Evolutionary conservation across 192 early-diverging fungal genomes (phyloP), one percentile per base, ranked within the genome.

Genomic region (Backusella circina): DNA sequence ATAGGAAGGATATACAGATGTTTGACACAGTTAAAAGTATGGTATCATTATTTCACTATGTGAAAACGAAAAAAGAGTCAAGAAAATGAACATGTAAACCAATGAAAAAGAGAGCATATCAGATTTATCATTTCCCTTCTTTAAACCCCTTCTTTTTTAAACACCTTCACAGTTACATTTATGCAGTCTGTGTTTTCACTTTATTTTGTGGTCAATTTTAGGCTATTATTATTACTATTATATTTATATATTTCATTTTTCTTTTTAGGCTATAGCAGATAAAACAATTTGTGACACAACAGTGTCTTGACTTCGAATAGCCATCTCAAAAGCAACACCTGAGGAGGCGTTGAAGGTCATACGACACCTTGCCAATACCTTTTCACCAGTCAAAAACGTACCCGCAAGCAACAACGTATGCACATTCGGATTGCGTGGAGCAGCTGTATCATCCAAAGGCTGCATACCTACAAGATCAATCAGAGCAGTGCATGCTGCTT

Each of bases 311-410:
- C 91, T 91, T 76, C 96, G 90, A 35, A 94, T 93, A 0, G 92
- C 90, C 65, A 99, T 79, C 80, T 99, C 95, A 88, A 99, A 88
- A 2, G 95, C 95, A 30, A 99, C 96, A 2, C 96, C 97, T 0
- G 91, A 82, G 23, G 89, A 83, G 44, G 90, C 89, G 47, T 91
- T 91, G 72, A 89, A 93, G 23, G 94, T 94, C 95, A 98, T 96
- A n/a, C 96, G 86, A 80, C 91, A 93, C 66, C 94, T 87, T 9
- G 91, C 93, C 18, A 97, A 75, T 3, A 92, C 90, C 70, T 86
- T 88, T 23, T 87, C 80, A 13, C 91, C 90, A 44, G 96, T 96
- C 77, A 95, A 87, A 90, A 93, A 98, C 41, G 85, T 92, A 72
- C 97, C 98, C 6, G 93, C 90, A 75, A 98, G 79, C 33, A 93